phyloP scores from a whole-genome alignment of 2,329 filamentous ascomycete species.

The Trichoderma asperellum region DNA sequence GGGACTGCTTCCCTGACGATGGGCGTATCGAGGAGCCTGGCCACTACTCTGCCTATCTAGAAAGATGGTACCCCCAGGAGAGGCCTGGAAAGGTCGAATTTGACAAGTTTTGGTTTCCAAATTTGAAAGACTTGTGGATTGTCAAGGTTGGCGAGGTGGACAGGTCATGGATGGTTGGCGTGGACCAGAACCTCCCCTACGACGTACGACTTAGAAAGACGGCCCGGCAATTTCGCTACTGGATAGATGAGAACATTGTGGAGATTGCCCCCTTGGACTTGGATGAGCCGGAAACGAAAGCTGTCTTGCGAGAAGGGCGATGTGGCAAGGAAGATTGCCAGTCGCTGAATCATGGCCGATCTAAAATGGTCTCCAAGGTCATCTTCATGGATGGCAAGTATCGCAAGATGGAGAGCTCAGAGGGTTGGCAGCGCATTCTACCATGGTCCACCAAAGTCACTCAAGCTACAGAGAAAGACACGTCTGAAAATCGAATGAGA shows the following conservation, averaged over 20 bases:
- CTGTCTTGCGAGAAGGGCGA: conserved; percentile 42
- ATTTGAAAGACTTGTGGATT: conserved; percentile 46
- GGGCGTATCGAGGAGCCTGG: conserved; percentile 41
- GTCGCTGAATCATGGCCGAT: conserved; percentile 42
- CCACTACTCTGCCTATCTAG: conserved; percentile 44
- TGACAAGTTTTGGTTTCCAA: conserved; percentile 46
- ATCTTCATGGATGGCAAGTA: conserved; percentile 44
- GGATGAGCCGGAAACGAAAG: conserved; percentile 41
- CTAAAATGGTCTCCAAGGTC: conserved; percentile 46
- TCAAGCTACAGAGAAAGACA: conserved; percentile 35
- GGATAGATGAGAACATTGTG: conserved; percentile 45
- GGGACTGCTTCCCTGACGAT: conserved; percentile 48
- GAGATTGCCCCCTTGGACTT: conserved; percentile 45
- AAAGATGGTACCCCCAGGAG: conserved; percentile 40
- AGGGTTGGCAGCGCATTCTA: conserved; percentile 41
- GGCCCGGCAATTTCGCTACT: conserved; percentile 46
- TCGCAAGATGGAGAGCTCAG: conserved; percentile 33
- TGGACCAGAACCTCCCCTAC: conserved; percentile 39
- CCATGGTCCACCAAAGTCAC: conserved; percentile 41
- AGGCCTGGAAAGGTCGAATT: conserved; percentile 43
- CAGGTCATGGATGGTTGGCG: conserved; percentile 42
- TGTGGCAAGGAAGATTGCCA: conserved; percentile 44
- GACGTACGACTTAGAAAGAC: conserved; percentile 39
- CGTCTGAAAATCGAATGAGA: conserved; percentile 42
- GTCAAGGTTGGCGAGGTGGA: conserved; percentile 47